phyloP scores from a whole-genome alignment of 1,284 basidiomycete species.

The Leccinum fuscescens region DNA sequence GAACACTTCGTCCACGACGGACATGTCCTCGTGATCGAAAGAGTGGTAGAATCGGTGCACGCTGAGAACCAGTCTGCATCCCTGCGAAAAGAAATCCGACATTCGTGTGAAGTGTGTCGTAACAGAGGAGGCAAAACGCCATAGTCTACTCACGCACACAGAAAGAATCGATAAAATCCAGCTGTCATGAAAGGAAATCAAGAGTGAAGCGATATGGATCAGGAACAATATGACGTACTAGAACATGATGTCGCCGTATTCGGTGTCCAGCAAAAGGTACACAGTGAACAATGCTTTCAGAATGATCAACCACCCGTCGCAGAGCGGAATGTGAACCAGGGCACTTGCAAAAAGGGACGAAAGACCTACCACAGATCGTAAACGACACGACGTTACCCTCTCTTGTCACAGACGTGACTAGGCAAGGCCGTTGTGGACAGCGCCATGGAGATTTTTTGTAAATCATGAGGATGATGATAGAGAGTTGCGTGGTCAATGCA shows the following conservation, averaged over 20 bases:
- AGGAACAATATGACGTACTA: constrained; percentile 6
- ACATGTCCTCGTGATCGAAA: background rate
- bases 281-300: constrained; percentile 9
- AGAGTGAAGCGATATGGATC: background rate
- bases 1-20: background rate
- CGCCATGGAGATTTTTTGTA: constrained; percentile 1
- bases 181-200: background rate
- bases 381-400: constrained; percentile 4
- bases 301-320: background rate
- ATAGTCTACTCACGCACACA: constrained; percentile 4
- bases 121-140: background rate
- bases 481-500: constrained; percentile 4
- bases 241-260: constrained; percentile 12
- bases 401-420: constrained; percentile 4
- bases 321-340: background rate
- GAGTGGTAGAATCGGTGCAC: constrained; percentile 6
- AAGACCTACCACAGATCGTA: constrained; percentile 8
- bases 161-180: constrained; percentile 12
- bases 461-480: constrained; percentile 6
- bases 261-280: constrained; percentile 7
- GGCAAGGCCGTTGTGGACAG: background rate
- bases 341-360: background rate
- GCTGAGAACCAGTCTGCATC: constrained; percentile 9
- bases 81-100: background rate
- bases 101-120: background rate